Base-by-base conservation (phyloP, 805 yeast genomes). In the Pichia scutulata region DNA sequence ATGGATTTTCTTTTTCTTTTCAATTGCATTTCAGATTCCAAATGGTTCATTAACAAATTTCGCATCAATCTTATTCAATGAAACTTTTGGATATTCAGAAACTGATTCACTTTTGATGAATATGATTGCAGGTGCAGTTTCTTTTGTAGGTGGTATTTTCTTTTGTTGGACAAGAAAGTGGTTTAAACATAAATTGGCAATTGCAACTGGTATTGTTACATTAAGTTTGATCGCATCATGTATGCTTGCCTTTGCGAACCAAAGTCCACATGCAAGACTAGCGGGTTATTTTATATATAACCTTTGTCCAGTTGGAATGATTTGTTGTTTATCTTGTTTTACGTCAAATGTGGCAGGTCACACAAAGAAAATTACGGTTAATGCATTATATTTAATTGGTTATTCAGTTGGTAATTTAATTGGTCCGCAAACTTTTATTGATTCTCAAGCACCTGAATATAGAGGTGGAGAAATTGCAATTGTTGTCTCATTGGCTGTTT, bases 21-120 rank as follows among this genome's bases (percentile, higher is more conserved):
- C 68, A 7, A 66, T 73, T 49, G 72, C 73, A 23, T 58, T 76
- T 24, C 61, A 73, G 46, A 71, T 82, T 54, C 84, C 85, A 48
- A 77, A 78, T 56, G 85, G 85, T 59, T 85, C 82, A 40, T 60
- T 77, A 30, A 71, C 80, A 23, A 76, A 71, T 59, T 77, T 78
- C 54, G 73, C 73, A 14, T 74, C 70, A 52, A 62, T 69, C 13
- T 55, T 71, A 10, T 25, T 51, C 19, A 13, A 25, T 14, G 44
- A 25, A 13, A 23, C 41, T 4, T 54, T 59, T 40, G 53, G 51
- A 16, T 28, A 33, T 33, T 33, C 37, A 16, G 19, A 33, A 33
- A 33, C 37, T n/a, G 19, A 33, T 16, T 16, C 19, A 16, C 19
- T 33, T 16, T n/a, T 33, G 10, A 33, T 33, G 37, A 33, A 33